Base-by-base conservation (phyloP, 345 rosid genomes). In the Tarenaya hassleriana region DNA sequence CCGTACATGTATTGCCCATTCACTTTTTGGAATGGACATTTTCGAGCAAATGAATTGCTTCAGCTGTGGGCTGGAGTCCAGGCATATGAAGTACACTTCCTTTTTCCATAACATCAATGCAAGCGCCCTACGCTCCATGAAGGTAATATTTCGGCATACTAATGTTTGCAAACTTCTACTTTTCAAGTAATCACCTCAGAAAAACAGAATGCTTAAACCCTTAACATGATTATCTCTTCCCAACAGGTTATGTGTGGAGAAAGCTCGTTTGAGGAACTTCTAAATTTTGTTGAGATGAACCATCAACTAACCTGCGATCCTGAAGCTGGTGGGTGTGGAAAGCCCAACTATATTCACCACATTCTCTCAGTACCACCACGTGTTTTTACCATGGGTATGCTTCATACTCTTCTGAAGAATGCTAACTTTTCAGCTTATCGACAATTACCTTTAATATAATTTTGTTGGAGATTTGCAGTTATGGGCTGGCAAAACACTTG, bases 401-500 rank as follows among this genome's bases (percentile, higher is more conserved):
- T 24, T 24, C 29, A 24, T 24, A 24, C 29, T 2, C 5, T 24
- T 16, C 15, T 31, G 41, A 52, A 45, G 11, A 39, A 34, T 62
- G 24, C 34, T 56, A 61, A 43, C 9, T 33, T 47, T 63, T 34
- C 34, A 39, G 38, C 46, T 21, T 19, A 38, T n/a, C 58, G 19
- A 41, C 9, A 58, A 31, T 49, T 16, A 18, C 62, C 14, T 52
- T 20, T 57, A 18, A n/a, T 54, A 10, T 10, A 55, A 33, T 31
- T 12, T 34, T 1, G 24, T 43, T 58, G 64, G n/a, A 47, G 44
- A 55, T 18, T 73, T 71, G 77, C 81, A 92, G 97, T 92, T 71
- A 59, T 92, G 50, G 98, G 98, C 60, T 92, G 98, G 97, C 91
- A 85, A 75, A 88, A 78, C 56, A 83, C 98, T 35, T 78, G 95